Percentiles rank a stretch among this genome's conserved stretches.
Conservation (phyloP, 371 early-diverging fungal genomes). For the Cokeromyces recurvatus region DNA sequence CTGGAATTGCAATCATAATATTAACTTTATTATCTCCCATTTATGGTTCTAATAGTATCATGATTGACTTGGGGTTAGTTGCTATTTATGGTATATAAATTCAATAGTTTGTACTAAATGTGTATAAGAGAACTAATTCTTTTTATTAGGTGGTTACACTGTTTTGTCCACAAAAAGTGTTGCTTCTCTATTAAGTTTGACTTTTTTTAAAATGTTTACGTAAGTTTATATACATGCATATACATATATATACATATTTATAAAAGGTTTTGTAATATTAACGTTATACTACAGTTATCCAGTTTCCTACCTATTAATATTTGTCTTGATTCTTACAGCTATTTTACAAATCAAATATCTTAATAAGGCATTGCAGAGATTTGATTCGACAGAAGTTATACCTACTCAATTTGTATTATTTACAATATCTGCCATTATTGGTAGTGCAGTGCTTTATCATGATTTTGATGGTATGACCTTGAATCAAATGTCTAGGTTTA, state of each 20-base stretch:
- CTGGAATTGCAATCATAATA: conserved; percentile 22
- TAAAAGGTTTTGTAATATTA: too few species aligned
- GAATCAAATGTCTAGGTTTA: conserved; percentile 47
- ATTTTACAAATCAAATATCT: conserved; percentile 65
- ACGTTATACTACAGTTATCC: too few species aligned
- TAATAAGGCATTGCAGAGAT: conserved; percentile 59
- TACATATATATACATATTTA: too few species aligned
- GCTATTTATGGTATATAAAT: conserved; percentile 72
- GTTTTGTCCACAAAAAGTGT: conserved; percentile 70
- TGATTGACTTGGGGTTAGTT: conserved; percentile 61
- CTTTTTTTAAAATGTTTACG: conserved; percentile 53
- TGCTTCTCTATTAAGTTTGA: conserved; percentile 55
- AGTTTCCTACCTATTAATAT: conserved; percentile 57
- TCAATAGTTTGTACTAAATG: too few species aligned
- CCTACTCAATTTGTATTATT: conserved; percentile 76
- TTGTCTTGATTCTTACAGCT: conserved; percentile 54
- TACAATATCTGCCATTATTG: conserved; percentile 72
- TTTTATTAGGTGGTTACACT: conserved; percentile 59
- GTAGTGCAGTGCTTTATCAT: conserved; percentile 67
- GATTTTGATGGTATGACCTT: conserved; percentile 64
- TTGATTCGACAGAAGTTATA: conserved; percentile 68
- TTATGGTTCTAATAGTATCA: conserved; percentile 48
- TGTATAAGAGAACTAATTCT: background rate
- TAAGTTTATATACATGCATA: too few species aligned
- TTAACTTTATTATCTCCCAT: conserved; percentile 43